Evolutionary conservation across 192 early-diverging fungal genomes (phyloP), one percentile per base, ranked within the genome.

Genomic region (Coemansia sp.): DNA sequence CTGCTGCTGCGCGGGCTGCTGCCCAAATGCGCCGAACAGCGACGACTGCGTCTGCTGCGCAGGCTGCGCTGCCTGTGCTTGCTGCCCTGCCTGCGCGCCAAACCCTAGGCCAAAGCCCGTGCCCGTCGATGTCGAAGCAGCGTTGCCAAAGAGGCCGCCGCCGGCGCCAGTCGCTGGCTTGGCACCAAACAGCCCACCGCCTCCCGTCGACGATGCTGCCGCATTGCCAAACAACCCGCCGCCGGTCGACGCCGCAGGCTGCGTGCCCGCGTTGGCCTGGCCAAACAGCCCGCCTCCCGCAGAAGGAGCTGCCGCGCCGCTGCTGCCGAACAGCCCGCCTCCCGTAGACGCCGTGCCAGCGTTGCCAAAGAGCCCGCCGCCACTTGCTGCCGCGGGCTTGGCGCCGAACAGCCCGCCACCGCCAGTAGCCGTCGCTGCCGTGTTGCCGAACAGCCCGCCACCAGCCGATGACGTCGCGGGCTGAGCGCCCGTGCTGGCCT

Each of bases 201-300:
- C 30, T 32, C 30, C 30, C 3, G 30, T 32, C 4, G 30, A 32
- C 8, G 30, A 32, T 8, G 8, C 8, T 8, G 30, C 30, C 30
- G 49, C 54, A 32, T 50, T 60, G 19, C 62, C 71, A 54, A 79
- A 70, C 23, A 76, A 42, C 3, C 60, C 27, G 39, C 62, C 64
- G 36, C 53, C 55, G 39, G 46, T 7, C n/a, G 47, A 14, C 1
- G 48, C 32, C 2, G 32, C 7, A 53, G 35, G 50, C 14, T 35
- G 46, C 55, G 19, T 36, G 27, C 34, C 25, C 4, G 19, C 13
- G 22, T 34, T n/a, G 10, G 58, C 56, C 50, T 81, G 72, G 7
- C 82, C 82, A 52, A 71, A 65, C 48, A 55, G 6, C 0, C 61
- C 67, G 35, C 63, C 71, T 16, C 53, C 53, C 18, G 55, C 28